phyloP scores from a whole-genome alignment of 371 early-diverging fungal species.

The Saksenaea vasiformis region DNA sequence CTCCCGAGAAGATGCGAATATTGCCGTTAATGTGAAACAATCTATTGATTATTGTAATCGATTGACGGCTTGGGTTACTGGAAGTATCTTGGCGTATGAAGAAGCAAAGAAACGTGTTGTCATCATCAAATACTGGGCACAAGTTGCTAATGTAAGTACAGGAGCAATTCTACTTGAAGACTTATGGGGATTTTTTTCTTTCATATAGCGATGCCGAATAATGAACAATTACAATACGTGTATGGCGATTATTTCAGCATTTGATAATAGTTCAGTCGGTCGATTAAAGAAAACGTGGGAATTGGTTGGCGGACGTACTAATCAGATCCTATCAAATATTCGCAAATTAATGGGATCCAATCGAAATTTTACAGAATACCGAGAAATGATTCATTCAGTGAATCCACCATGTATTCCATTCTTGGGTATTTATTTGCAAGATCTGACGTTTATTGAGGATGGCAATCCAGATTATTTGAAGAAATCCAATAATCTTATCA shows the following conservation, averaged over 20 bases:
- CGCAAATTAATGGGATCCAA: slow-evolving; percentile 76
- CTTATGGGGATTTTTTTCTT: too few species aligned
- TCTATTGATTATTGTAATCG: slow-evolving; percentile 71
- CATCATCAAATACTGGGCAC: slow-evolving; percentile 80
- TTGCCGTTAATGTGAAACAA: slow-evolving; percentile 68
- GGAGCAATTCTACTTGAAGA: too few species aligned
- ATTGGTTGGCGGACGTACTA: slow-evolving; percentile 43
- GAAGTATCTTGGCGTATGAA: slow-evolving; percentile 69
- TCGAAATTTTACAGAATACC: slow-evolving; percentile 86
- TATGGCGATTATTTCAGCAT: slow-evolving; percentile 85
- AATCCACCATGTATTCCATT: slow-evolving; percentile 94
- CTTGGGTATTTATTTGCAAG: slow-evolving; percentile 85
- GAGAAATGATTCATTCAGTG: slow-evolving; percentile 78
- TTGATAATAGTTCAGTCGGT: slow-evolving; percentile 84
- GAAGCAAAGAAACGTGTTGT: slow-evolving; percentile 76
- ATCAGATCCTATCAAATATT: slow-evolving; percentile 44
- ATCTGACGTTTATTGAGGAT: slow-evolving; percentile 92
- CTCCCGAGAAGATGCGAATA: slow-evolving; percentile 67
- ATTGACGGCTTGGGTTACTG: slow-evolving; percentile 78
- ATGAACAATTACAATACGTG: slow-evolving; percentile 92
- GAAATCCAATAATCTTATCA: slow-evolving; percentile 68
- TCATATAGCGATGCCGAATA: slow-evolving; percentile 54
- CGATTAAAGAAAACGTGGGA: slow-evolving; percentile 88
- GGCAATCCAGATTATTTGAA: slow-evolving; percentile 81
- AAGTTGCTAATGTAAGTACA: slow-evolving; percentile 71